Base-by-base conservation (phyloP, 1,284 basidiomycete species). In the Sanghuangporus sanghuang region DNA sequence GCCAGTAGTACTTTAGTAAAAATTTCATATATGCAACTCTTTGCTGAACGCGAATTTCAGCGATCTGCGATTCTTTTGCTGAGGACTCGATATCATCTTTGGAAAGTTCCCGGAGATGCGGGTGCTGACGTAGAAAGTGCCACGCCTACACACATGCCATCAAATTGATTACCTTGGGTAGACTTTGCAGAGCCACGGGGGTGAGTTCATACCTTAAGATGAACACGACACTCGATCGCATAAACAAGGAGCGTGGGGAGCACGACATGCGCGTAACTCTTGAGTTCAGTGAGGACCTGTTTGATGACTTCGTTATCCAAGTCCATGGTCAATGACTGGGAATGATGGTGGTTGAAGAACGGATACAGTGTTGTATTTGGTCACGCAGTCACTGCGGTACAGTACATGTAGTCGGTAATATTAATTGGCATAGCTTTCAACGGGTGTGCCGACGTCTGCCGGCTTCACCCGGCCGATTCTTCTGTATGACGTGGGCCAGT, bases 201-300 rank as follows among this genome's bases (percentile, higher is more conserved):
- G 6, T 14, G 16, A 16, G 6, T 27, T 23, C 54, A 8, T 36
- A 62, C 61, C 61, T 62, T 62, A 8, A 62, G 27, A 46, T 27
- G 46, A n/a, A 44, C 40, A 21, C 32, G 11, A 48, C 54, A 49
- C 21, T 62, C 61, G 38, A 62, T 23, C 27, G 35, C 14, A 39
- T 62, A 62, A 36, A 62, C 46, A 48, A 62, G 21, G 40, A 62
- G 42, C 4, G 61, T 35, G 21, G 61, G 61, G 6, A 62, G n/a
- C 7, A 57, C 35, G 23, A 62, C n/a, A n/a, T 42, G 61, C 0
- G 42, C 42, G 23, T 38, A 62, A 38, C 32, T 57, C 55, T 40
- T 57, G 8, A 62, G 27, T 21, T 62, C 54, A 7, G n/a, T 2
- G 3, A 62, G 21, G 35, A 62, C 16, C 7, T n/a, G 40, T 7